Base-by-base conservation (phyloP, 176 grass and related monocot species). In the Zizania latifolia region DNA sequence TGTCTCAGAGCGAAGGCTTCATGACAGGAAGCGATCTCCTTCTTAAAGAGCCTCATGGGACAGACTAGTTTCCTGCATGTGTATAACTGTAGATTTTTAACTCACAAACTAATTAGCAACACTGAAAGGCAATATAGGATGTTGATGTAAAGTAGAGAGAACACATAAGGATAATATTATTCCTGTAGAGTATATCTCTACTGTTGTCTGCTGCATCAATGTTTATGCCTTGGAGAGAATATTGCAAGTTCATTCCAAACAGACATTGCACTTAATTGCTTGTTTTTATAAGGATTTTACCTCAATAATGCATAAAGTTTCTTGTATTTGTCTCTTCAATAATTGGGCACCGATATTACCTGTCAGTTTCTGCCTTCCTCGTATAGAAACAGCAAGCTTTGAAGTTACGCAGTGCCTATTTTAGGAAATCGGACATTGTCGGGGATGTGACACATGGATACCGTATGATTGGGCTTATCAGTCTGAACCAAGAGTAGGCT, bases 1-100 rank as follows among this genome's bases (percentile, higher is more conserved):
- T 74, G 46, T 38, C 70, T 26, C 65, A 97, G 94, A 93, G 48
- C 73, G 81, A 85, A 66, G 90, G 88, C 12, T 93, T 91, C 80
- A 73, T 97, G 44, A 93, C 88, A 34, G 90, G 84, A 79, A 92
- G 86, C 58, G 90, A 97, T 78, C 88, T 97, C 53, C 88, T 97
- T 69, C 13, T 40, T 35, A 24, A 39, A 53, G 22, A 67, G 22
- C 48, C 34, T 23, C 7, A 33, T 44, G 43, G 31, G 15, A 2
- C 29, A 58, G 24, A 68, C 24, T 58, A 31, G 8, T 62, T 68
- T 57, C 16, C 30, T 30, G 10, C 33, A 40, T 55, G 7, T 2
- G n/a, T 53, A n/a, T 51, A 53, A 22, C 2, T 57, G 13, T 53
- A 67, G 44, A 39, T 65, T 36, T 68, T 77, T 50, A 26, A 35